phyloP scores from a whole-genome alignment of 805 yeast genomes.

The Teunomyces aglyptinius region DNA sequence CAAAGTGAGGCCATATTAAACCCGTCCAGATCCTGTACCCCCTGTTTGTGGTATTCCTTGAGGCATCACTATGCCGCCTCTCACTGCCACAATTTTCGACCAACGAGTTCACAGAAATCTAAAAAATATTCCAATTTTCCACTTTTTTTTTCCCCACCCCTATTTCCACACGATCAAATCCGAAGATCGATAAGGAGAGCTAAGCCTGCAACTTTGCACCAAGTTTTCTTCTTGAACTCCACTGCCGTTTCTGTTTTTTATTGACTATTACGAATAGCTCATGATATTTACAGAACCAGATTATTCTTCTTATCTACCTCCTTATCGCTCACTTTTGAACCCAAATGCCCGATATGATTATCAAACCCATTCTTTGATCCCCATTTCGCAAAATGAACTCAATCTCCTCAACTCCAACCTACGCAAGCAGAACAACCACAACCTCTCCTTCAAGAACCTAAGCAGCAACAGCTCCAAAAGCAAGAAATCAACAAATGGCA shows the following conservation, averaged over 20 bases:
- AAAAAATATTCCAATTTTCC: background rate
- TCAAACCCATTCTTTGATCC: constrained; percentile 42
- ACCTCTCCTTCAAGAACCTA: constrained; percentile 11
- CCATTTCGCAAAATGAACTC: constrained; percentile 34
- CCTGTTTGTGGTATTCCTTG: background rate
- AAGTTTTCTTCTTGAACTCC: background rate
- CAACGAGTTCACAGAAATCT: background rate
- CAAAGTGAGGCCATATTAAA: background rate
- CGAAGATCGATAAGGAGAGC: background rate
- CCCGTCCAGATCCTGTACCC: background rate
- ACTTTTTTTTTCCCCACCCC: constrained; percentile 6
- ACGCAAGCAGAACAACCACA: constrained; percentile 14
- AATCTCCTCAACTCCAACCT: constrained; percentile 18
- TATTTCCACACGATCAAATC: constrained; percentile 7
- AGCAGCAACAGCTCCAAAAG: constrained; percentile 4
- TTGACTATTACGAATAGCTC: background rate
- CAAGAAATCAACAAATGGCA: constrained; percentile 2
- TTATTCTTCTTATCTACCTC: constrained; percentile 16
- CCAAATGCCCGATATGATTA: constrained; percentile 53
- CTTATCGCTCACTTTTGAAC: constrained; percentile 51
- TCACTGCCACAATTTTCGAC: background rate
- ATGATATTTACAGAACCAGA: constrained; percentile 6
- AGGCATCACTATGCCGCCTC: background rate
- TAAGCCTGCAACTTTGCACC: constrained; percentile 2
- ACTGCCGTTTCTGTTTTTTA: background rate